phyloP scores from a whole-genome alignment of 352 stramenopile species.

The Phytophthora sansomeana region DNA sequence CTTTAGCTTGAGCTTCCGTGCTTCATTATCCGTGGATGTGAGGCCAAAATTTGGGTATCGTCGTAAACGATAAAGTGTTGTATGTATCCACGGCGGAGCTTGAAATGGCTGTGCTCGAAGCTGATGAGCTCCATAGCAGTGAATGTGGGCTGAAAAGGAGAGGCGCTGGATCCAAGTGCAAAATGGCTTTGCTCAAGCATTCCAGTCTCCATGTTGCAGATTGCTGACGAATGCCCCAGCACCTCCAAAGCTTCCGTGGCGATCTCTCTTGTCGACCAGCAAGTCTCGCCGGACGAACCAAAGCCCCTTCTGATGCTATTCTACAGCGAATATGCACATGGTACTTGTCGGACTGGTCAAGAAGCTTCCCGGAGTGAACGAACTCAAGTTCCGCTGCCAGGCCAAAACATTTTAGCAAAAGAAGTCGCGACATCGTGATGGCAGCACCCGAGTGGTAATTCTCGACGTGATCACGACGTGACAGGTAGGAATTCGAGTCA shows the following conservation, averaged over 20 bases:
- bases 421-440: neutral
- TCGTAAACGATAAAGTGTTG: neutral
- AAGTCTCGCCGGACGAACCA: conserved; percentile 27
- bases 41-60: neutral
- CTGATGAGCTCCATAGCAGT: neutral
- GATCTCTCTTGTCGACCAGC: neutral
- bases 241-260: neutral
- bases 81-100: neutral
- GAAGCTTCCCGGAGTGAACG: neutral
- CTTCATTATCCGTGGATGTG: conserved; percentile 1
- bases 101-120: neutral
- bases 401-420: neutral
- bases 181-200: conserved; percentile 27
- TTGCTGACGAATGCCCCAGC: conserved; percentile 14
- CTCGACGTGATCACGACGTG: conserved; percentile 10
- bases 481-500: neutral
- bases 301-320: conserved; percentile 22
- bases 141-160: neutral
- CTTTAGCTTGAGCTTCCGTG: neutral
- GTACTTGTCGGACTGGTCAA: neutral
- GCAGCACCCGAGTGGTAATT: neutral
- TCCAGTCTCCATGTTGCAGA: conserved; percentile 21
- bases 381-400: neutral
- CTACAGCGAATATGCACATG: too few species aligned
- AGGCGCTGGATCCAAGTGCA: conserved; percentile 13